Evolutionary conservation across 768 basidiomycete genomes (phyloP).

Genomic region (Rhizopogon vulgaris): DNA sequence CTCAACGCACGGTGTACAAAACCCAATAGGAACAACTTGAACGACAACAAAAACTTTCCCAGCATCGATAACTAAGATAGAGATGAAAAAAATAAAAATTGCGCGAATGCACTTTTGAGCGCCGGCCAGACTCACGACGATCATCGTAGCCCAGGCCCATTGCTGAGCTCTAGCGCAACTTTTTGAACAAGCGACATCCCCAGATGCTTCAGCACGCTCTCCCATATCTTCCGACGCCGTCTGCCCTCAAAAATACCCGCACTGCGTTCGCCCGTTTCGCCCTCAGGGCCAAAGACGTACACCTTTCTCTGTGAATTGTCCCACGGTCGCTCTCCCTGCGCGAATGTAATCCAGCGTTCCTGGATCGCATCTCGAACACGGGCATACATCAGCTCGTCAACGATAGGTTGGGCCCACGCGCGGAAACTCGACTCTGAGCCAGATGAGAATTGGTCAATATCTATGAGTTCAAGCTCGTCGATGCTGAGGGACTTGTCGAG

Average conservation of each 20-base stretch:
- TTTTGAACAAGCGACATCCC: slow-evolving; percentile 67
- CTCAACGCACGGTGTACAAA: background rate
- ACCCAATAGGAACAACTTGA: background rate
- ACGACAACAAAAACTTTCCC: too few relatives aligned
- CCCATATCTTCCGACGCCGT: slow-evolving; percentile 55
- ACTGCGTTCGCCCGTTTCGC: slow-evolving; percentile 71
- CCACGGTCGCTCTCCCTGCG: slow-evolving; percentile 72
- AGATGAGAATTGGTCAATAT: slow-evolving; percentile 15
- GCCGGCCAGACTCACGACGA: background rate
- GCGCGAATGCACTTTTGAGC: background rate
- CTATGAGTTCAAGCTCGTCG: slow-evolving; percentile 22
- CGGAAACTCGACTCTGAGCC: slow-evolving; percentile 16
- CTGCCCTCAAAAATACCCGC: slow-evolving; percentile 60
- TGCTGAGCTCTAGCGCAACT: slow-evolving; percentile 65
- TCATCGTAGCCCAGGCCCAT: slow-evolving; percentile 45
- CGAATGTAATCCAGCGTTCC: slow-evolving; percentile 70
- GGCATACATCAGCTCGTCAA: slow-evolving; percentile 61
- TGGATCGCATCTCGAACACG: slow-evolving; percentile 70
- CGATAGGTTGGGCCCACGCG: slow-evolving; percentile 51
- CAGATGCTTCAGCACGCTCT: slow-evolving; percentile 59
- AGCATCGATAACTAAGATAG: too few relatives aligned
- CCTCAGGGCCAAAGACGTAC: slow-evolving; percentile 78
- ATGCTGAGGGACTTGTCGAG: slow-evolving; percentile 14
- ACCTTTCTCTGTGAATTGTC: slow-evolving; percentile 48
- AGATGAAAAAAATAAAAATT: background rate